Percentiles rank a stretch among this genome's conserved stretches.
These are phyloP conservation scores for Capsella rubella DNA, from an alignment of 441 rosid species.

Conservation along the genomic window DNA sequence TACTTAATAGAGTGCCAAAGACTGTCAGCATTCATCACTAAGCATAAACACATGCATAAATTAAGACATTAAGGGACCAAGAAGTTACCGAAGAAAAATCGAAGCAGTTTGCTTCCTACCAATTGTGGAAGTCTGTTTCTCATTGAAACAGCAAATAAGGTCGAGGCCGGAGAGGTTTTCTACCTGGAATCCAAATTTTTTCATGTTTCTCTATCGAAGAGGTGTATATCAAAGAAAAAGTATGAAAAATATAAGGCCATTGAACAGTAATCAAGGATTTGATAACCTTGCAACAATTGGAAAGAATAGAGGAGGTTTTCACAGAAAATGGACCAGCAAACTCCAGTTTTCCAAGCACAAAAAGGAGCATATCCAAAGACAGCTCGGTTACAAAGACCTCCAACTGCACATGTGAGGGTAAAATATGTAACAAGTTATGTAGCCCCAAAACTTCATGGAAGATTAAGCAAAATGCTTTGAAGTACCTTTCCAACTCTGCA, in stretches of 20 bases:
- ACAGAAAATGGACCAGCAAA: conserved; percentile 93
- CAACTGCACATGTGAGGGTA: conserved; percentile 62
- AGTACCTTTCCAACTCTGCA: conserved; percentile 82
- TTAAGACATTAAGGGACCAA: conserved; percentile 25
- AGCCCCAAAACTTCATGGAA: conserved; percentile 34
- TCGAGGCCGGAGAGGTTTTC: conserved; percentile 81
- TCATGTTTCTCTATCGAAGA: conserved; percentile 13
- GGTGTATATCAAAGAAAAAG: conserved; percentile 12
- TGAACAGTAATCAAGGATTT: conserved; percentile 34
- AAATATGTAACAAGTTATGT: conserved; percentile 35
- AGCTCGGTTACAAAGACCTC: conserved; percentile 78
- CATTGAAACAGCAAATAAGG: conserved; percentile 68
- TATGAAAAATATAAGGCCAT: conserved; percentile 25
- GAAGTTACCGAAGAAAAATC: conserved; percentile 68
- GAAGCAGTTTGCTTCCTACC: conserved; percentile 77
- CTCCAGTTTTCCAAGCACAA: conserved; percentile 73
- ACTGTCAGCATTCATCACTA: conserved; percentile 16
- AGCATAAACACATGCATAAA: conserved; percentile 28
- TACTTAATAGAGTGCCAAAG: conserved; percentile 18
- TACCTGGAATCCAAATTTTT: conserved; percentile 59
- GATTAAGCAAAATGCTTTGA: conserved; percentile 9
- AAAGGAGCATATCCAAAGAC: conserved; percentile 87
- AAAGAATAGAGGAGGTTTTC: conserved; percentile 67
- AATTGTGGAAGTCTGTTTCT: conserved; percentile 65
- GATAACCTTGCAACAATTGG: conserved; percentile 82